phyloP scores from a whole-genome alignment of 768 basidiomycete species.

The Nevesoporus exiguus region DNA sequence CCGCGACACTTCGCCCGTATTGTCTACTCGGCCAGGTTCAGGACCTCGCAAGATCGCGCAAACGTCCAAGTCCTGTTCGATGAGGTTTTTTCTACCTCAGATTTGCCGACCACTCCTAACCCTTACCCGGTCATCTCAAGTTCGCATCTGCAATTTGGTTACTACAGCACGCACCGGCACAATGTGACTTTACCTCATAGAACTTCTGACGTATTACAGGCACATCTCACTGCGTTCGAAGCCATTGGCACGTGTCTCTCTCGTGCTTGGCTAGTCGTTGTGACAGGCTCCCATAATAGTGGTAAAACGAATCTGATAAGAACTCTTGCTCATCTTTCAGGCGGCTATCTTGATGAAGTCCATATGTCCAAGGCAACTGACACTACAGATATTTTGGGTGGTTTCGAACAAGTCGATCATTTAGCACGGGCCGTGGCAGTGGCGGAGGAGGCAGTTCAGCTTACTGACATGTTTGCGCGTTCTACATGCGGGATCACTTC shows the following conservation, averaged over 20 bases:
- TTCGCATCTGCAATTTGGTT: slow-evolving; percentile 61
- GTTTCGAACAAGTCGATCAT: slow-evolving; percentile 87
- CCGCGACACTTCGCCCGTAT: slow-evolving; percentile 64
- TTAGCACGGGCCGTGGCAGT: slow-evolving; percentile 37
- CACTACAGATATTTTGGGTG: slow-evolving; percentile 89
- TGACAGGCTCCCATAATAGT: slow-evolving; percentile 67
- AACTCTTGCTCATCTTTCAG: slow-evolving; percentile 65
- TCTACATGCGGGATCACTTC: slow-evolving; percentile 24
- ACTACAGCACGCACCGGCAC: slow-evolving; percentile 41
- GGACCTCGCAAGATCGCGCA: slow-evolving; percentile 62
- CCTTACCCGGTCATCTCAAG: slow-evolving; percentile 37
- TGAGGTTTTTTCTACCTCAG: slow-evolving; percentile 40
- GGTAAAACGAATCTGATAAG: slow-evolving; percentile 82
- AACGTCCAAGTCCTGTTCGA: slow-evolving; percentile 54
- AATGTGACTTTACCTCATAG: slow-evolving; percentile 34
- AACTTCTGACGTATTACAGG: slow-evolving; percentile 53
- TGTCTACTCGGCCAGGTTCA: slow-evolving; percentile 85
- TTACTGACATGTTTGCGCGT: slow-evolving; percentile 40
- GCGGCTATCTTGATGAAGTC: slow-evolving; percentile 67
- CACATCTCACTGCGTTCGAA: slow-evolving; percentile 65
- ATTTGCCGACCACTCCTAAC: slow-evolving; percentile 39
- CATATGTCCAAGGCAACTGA: slow-evolving; percentile 85
- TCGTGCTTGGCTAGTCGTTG: slow-evolving; percentile 83
- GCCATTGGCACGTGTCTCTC: slow-evolving; percentile 69
- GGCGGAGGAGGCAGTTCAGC: slow-evolving; percentile 38